Evolutionary conservation across 805 yeast species (phyloP), one percentile per base, ranked within the genome.

Genomic region (Yarrowia sp.): DNA sequence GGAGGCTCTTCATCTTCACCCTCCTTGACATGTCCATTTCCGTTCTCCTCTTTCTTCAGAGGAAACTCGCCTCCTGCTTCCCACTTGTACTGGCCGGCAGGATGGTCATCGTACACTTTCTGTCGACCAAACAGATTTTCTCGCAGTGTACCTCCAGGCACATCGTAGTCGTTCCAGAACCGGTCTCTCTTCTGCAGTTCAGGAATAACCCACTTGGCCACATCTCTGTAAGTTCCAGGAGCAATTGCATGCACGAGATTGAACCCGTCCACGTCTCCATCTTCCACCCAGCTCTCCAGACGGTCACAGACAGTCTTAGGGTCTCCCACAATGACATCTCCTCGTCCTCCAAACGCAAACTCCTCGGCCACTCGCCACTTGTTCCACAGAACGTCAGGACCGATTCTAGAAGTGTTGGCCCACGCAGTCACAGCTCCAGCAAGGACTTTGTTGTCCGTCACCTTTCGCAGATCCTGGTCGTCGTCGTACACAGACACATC

Each of bases 201-300:
- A 11, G 83, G 83, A 26, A 82, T 72, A 43, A 82, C 70, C 36
- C 70, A 71, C 10, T 80, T 78, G 35, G 80, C 80, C 50, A 81
- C 71, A 14, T 82, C 82, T 69, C 79, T 79, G 58, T 78, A 76
- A 5, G 79, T 71, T 4, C 78, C 80, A 26, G 82, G 82, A 22
- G 75, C 71, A 10, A 79, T 74, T 1, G 82, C 78, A 70, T 80
- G 78, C 1, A 79, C 77, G 55, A 82, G 72, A 69, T 82, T 82
- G 72, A 82, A 81, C 0, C 84, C 84, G 70, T 82, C 85, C 32
- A 82, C 76, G 58, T 78, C 82, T 16, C 80, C 75, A 26, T 76
- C 74, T 12, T 78, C 78, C 8, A 79, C 80, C 80, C 82, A 82
- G 53, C 73, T 69, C 69, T 80, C 80, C 43, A 82, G 75, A 70